Base-by-base conservation (phyloP, 2,329 filamentous ascomycete species). In the Verticillium tricorpus region DNA sequence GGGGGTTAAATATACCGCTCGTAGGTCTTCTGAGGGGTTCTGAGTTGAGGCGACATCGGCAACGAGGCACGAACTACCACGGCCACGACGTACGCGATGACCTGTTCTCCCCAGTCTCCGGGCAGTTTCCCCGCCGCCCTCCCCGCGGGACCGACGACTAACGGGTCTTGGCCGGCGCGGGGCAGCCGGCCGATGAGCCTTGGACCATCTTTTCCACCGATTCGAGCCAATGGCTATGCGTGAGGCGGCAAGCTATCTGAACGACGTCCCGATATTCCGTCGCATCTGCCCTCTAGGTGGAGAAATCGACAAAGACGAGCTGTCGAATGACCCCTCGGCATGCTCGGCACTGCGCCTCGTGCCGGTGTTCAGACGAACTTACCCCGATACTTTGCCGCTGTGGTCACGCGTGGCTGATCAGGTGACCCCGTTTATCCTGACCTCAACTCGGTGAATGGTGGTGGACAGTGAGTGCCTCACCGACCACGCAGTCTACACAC, bases 191-290 rank as follows among this genome's bases (percentile, higher is more conserved):
- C 45, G 5, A 52, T 22, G 19, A 52, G 45, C 45, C 45, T 25
- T 52, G 45, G 45, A 17, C 19, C 45, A 52, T 52, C 9, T 25
- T 52, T 25, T 14, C 45, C 19, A 22, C 19, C 12, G 9, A 11
- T 3, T 22, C 12, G 60, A 62, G 62, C 57, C 58, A 60, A 58
- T 64, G 19, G 22, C n/a, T 19, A 14, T 22, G n/a, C 40, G 19
- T 31, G 9, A 9, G 22, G 55, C 28, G 17, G 50, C 37, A 15
- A 37, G 63, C 39, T 62, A 32, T 57, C 60, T 60, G 62, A 61
- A 60, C 19, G 52, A 54, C 62, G 63, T 62, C 58, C 62, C 63
- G 63, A 64, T 34, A 62, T 64, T 40, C 63, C 63, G 63, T 39
- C 58, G 52, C 50, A 19, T 60, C n/a, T 56, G 12, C 25, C 12